A percentile compares a stretch with the other conserved stretches of the same genome.
phyloP scores from a whole-genome alignment of 768 basidiomycete species.

The Cystobasidium ongulense region DNA sequence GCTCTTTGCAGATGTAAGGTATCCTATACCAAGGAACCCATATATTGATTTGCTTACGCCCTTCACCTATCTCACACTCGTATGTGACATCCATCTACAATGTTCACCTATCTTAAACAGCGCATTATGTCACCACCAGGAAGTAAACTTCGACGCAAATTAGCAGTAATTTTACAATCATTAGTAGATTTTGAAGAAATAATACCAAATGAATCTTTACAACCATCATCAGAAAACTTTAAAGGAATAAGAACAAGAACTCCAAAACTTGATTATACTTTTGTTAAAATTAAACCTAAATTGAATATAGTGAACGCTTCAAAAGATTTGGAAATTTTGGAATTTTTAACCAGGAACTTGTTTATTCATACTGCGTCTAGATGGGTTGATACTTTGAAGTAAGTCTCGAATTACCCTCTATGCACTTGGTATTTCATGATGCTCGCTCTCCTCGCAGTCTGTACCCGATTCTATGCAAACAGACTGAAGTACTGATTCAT shows the following conservation, averaged over 20 bases:
- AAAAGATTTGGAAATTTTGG: slow-evolving; percentile 21
- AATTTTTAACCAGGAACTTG: slow-evolving; percentile 23
- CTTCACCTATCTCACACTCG: too few relatives aligned
- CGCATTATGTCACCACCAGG: slow-evolving; percentile 2
- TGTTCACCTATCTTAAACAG: too few relatives aligned
- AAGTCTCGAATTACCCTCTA: neutral
- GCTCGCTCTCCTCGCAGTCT: too few relatives aligned
- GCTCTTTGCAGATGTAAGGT: slow-evolving; percentile 1
- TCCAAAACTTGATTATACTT: neutral
- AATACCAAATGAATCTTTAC: neutral
- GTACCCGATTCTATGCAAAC: too few relatives aligned
- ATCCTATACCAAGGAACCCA: neutral
- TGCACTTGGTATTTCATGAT: too few relatives aligned
- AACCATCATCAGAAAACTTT: neutral
- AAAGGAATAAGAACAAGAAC: neutral
- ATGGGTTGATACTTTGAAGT: slow-evolving; percentile 20
- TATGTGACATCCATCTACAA: neutral
- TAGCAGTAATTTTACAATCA: slow-evolving; percentile 6
- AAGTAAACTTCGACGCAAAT: neutral
- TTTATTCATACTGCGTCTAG: slow-evolving; percentile 9
- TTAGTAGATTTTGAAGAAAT: neutral
- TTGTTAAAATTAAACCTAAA: slow-evolving; percentile 22
- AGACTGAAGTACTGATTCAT: neutral
- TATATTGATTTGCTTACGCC: too few relatives aligned
- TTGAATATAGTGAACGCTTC: neutral